A percentile compares a stretch with the other conserved stretches of the same genome.
phyloP scores from a whole-genome alignment of 2,329 filamentous ascomycete genomes.

The Reticulascus tulasneorum region DNA sequence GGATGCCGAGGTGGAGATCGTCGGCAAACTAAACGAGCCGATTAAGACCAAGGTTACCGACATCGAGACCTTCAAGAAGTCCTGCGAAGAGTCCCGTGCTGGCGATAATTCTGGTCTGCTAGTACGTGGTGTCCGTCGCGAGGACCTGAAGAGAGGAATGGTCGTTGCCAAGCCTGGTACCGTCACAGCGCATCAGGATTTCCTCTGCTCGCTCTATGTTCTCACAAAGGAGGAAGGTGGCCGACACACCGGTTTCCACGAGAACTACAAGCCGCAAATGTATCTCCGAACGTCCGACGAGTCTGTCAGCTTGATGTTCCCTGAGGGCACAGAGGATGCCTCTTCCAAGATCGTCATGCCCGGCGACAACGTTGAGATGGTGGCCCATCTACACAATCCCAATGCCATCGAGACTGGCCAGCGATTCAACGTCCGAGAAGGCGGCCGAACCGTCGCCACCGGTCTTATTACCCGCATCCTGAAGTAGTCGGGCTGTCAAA shows the following conservation, averaged over 20 bases:
- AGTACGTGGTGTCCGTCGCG: constrained; percentile 90
- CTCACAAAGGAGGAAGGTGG: constrained; percentile 97
- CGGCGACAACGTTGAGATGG: constrained; percentile 98
- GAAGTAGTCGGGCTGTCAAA: constrained; percentile 36
- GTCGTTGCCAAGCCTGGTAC: constrained; percentile 79
- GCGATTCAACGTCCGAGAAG: constrained; percentile 97
- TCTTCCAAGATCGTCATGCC: constrained; percentile 86
- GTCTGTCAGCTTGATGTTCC: constrained; percentile 76
- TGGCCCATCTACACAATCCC: constrained; percentile 78
- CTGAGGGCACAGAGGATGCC: constrained; percentile 72
- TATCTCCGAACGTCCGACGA: constrained; percentile 91
- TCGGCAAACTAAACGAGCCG: constrained; percentile 75
- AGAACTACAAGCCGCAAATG: constrained; percentile 96
- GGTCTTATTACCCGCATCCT: constrained; percentile 75
- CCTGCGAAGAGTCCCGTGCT: constrained; percentile 90
- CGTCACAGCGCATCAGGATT: constrained; percentile 84
- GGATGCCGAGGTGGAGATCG: constrained; percentile 89
- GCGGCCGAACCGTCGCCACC: constrained; percentile 83
- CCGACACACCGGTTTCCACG: constrained; percentile 89
- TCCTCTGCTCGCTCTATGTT: constrained; percentile 94
- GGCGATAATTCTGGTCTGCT: constrained; percentile 98
- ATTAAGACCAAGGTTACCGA: constrained; percentile 99
- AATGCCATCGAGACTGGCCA: constrained; percentile 87
- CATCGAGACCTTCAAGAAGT: constrained; percentile 99
- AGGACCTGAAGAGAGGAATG: constrained; percentile 94